Conservation (phyloP, 345 rosid genomes). For the Anastatica hierochuntica region DNA sequence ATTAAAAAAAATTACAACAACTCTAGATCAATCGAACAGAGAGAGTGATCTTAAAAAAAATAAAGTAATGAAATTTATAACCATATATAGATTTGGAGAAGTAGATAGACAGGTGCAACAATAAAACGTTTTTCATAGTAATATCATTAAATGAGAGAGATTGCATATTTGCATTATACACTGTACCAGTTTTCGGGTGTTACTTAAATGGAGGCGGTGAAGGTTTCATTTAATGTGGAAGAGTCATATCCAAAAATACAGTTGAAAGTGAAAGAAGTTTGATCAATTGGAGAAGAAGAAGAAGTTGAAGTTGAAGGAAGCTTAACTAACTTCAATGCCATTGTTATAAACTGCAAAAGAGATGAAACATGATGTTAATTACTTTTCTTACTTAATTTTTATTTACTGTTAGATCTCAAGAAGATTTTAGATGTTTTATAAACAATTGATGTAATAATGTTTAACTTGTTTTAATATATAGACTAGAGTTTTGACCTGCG, state of each 20-base stretch:
- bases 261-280: constrained; percentile 10
- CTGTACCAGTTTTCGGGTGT: constrained; percentile 21
- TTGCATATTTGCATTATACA: background rate
- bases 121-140: constrained; percentile 20
- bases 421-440: too few species aligned
- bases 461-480: too few species aligned
- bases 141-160: constrained; percentile 17
- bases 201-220: constrained; percentile 26
- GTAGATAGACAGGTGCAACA: constrained; percentile 22
- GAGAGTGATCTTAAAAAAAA: background rate
- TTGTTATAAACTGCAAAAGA: background rate
- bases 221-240: constrained; percentile 19
- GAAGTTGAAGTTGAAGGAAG: too few species aligned
- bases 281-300: constrained; percentile 11
- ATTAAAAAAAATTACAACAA: too few species aligned
- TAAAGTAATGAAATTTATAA: background rate
- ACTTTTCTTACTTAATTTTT: too few species aligned
- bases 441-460: too few species aligned
- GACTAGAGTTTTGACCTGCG: too few species aligned
- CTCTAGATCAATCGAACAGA: too few species aligned
- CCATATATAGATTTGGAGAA: constrained; percentile 5
- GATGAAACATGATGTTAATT: too few species aligned
- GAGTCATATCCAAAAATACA: constrained; percentile 12
- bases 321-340: constrained; percentile 6
- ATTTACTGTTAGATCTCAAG: too few species aligned